Base-by-base conservation (phyloP, 352 stramenopile genomes). In the Phytophthora pistaciae region DNA sequence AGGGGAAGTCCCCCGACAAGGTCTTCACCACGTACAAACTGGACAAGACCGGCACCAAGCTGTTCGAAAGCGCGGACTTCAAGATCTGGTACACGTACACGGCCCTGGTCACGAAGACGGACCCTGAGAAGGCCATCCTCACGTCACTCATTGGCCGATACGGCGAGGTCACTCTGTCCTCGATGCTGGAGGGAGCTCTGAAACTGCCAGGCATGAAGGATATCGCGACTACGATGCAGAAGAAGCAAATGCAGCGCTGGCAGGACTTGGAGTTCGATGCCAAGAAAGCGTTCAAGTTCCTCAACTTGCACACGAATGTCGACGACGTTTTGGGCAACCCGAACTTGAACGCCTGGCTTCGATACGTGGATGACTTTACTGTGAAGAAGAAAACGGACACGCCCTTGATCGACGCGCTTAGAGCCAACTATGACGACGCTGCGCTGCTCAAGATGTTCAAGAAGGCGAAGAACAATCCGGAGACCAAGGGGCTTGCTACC, bases 21-120 rank as follows among this genome's bases (percentile, higher is more conserved):
- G 23, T 56, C 13, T 56, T 68, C 16, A 18, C 23, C 13, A 46
- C 36, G 14, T 25, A 50, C 13, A 68, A 68, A 16, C 38, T 62
- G 6, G 18, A 68, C 61, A 68, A 68, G 61, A 36, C 2, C 0
- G 52, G 38, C 3, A 27, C 6, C 13, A 49, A 68, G 38, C 27
- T 68, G 3, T 62, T 68, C 16, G 62, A 63, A 11, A 56, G 61
- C 20, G 33, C 53, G 18, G 62, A 62, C 21, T 21, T 61, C 14
- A 68, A 68, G 9, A 14, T 63, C 3, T 68, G 53, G 53, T 44
- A 20, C 44, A 20, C n/a, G 0, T 68, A 68, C 42, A 50, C 46
- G 46, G 20, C 11, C 13, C 2, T 27, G 7, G 59, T 65, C 14
- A 31, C 44, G 13, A 65, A 65, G n/a, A 48, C 11, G 7, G 33